Percentiles rank a stretch among this genome's conserved stretches.
Conservation (phyloP, 2,329 filamentous ascomycete species). For the Colletotrichum abscissum region DNA sequence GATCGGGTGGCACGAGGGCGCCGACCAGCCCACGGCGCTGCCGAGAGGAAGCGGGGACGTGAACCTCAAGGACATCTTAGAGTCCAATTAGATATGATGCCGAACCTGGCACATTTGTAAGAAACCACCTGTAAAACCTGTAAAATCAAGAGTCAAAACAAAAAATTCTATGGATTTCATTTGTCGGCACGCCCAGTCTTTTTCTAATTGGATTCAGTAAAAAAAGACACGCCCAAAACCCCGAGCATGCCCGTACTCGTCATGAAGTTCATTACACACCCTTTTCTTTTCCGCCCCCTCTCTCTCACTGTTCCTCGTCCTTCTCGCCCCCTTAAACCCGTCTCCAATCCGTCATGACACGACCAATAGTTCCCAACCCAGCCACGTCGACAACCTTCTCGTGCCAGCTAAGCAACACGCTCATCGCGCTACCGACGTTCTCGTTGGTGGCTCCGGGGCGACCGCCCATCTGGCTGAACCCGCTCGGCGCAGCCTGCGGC, state of each 20-base stretch:
- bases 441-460: slow-evolving; percentile 66
- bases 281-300: slow-evolving; percentile 39
- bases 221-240: slow-evolving; percentile 1
- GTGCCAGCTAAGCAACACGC: slow-evolving; percentile 96
- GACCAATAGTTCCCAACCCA: slow-evolving; percentile 88
- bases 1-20: slow-evolving; percentile 96
- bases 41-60: slow-evolving; percentile 86
- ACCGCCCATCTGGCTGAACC: slow-evolving; percentile 81
- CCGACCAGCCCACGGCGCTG: slow-evolving; percentile 82
- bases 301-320: no score
- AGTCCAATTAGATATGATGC: slow-evolving; percentile 52
- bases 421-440: slow-evolving; percentile 90
- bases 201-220: slow-evolving; percentile 5
- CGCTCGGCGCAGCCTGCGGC: slow-evolving; percentile 74
- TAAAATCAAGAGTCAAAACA: not conserved
- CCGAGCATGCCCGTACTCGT: slow-evolving; percentile 18
- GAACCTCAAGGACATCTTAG: slow-evolving; percentile 85
- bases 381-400: slow-evolving; percentile 97
- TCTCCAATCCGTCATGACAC: slow-evolving; percentile 96
- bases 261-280: slow-evolving; percentile 30
- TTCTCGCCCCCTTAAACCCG: slow-evolving; percentile 70
- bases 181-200: slow-evolving; percentile 22
- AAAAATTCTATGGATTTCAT: slow-evolving; percentile 34
- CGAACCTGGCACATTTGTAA: not conserved
- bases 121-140: slow-evolving; percentile 13